Base-by-base conservation (phyloP, 1,284 basidiomycete species). In the Leccinum holopus region DNA sequence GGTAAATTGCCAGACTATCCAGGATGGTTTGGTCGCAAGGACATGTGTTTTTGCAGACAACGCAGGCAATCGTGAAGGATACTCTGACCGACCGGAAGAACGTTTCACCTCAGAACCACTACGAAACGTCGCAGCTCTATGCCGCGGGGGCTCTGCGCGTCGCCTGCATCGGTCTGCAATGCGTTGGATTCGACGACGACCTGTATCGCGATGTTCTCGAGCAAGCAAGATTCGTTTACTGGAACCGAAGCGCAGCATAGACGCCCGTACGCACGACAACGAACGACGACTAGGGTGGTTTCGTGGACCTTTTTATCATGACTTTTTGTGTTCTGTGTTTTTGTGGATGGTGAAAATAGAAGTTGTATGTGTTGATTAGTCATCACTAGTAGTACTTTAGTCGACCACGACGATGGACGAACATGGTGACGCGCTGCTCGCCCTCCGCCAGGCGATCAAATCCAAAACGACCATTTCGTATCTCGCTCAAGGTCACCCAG, bases 121-220 rank as follows among this genome's bases (percentile, higher is more conserved):
- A 90, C 73, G 90, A 92, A 71, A 84, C 82, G 0, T 77, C 79
- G 0, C 89, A 91, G 68, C 80, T 91, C 28, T 92, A 91, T 68
- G 78, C 82, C 1, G 86, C 79, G 1, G 90, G 90, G 2, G 89
- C 88, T 28, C 80, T 91, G 53, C 85, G 83, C 64, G 81, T 89
- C 32, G 87, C 86, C 11, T 91, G 88, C 68, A 77, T 91, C 62
- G 90, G 84, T 8, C 75, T 91, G 55, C 87, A 89, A 65, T 91
- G 90, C 70, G 80, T 90, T 55, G 87, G 90, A 7, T 91, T 91
- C 80, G 89, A 86, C 68, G 78, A 80, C 12, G 64, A 55, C 21
- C 74, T 90, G 67, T 91, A 91, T 71, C 79, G 80, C 51, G 80
- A 82, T 14, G 77, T 90, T 49, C 77, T 90, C 53, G 87, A 88